Evolutionary conservation across 306 rosid genomes (phyloP), one percentile per base, ranked within the genome.

Genomic region (Delonix regia): DNA sequence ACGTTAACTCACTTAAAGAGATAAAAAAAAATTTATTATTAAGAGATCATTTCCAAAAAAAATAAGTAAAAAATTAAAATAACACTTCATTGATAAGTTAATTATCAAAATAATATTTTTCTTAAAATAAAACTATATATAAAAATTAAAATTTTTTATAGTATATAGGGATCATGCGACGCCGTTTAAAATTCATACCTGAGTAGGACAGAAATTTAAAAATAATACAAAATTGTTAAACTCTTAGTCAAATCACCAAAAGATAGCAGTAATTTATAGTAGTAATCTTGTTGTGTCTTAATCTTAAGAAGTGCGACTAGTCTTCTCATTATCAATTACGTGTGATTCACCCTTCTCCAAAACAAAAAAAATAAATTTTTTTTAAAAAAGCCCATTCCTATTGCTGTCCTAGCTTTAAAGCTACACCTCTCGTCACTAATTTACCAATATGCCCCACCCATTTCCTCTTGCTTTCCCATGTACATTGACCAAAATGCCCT

Each of bases 361-460:
- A 73, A 51, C n/a, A 51, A 30, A 30, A 30, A 30, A 30, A 30
- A 30, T 30, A 51, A 51, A 52, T 19, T n/a, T n/a, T n/a, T n/a
- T n/a, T n/a, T 42, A 22, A 18, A 1, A 55, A 33, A 36, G 57
- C 41, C 61, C 25, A 47, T 73, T 53, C 64, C 44, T 16, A 9
- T 75, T 59, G 85, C 60, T 56, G 82, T 33, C 78, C 87, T 36
- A 74, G 49, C 74, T 48, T 16, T 6, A 38, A 66, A 18, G 82
- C 82, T 48, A 74, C 67, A 75, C 81, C 74, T 86, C 28, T 55
- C 72, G 57, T 67, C 53, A 3, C 16, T 3, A 63, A 47, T 65
- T 84, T 68, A 82, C 84, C 71, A 67, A 55, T 8, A 53, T 75
- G 4, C 86, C 84, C 86, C 78, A 70, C 63, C 75, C 69, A 33